phyloP scores from a whole-genome alignment of 352 stramenopile species.

The Pythium insidiosum region DNA sequence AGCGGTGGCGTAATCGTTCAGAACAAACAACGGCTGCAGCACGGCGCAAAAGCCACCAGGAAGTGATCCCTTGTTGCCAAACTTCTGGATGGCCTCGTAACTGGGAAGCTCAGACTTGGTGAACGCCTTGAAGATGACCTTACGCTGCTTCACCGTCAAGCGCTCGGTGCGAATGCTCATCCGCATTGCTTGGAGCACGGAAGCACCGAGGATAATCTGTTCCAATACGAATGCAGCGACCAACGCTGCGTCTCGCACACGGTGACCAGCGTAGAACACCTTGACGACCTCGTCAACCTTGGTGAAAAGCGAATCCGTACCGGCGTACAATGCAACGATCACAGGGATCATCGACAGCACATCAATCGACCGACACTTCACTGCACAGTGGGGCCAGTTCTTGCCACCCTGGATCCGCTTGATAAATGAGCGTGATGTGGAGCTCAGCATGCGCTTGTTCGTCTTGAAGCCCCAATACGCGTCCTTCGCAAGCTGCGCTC shows the following conservation, averaged over 20 bases:
- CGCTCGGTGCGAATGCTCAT: slow-evolving; percentile 78
- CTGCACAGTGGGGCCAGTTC: slow-evolving; percentile 56
- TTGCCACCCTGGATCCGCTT: slow-evolving; percentile 69
- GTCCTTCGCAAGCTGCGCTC: slow-evolving; percentile 67
- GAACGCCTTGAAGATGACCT: slow-evolving; percentile 82
- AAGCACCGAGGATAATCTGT: slow-evolving; percentile 69
- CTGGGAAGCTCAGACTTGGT: slow-evolving; percentile 75
- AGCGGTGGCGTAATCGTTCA: slow-evolving; percentile 70
- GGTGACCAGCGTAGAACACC: slow-evolving; percentile 68
- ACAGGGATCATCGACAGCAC: slow-evolving; percentile 65
- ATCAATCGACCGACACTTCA: slow-evolving; percentile 77
- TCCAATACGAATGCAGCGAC: slow-evolving; percentile 73
- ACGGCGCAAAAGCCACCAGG: slow-evolving; percentile 65
- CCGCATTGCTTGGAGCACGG: slow-evolving; percentile 72
- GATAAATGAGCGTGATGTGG: slow-evolving; percentile 64
- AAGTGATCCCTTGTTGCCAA: slow-evolving; percentile 65
- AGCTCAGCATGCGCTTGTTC: slow-evolving; percentile 58
- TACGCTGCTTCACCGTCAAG: slow-evolving; percentile 73
- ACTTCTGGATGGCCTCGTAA: slow-evolving; percentile 80
- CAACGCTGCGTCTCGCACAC: slow-evolving; percentile 59
- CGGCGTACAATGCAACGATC: slow-evolving; percentile 71
- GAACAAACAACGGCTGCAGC: slow-evolving; percentile 68
- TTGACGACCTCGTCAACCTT: slow-evolving; percentile 77
- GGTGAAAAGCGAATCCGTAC: slow-evolving; percentile 70
- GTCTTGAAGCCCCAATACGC: slow-evolving; percentile 82